phyloP scores from a whole-genome alignment of 306 rosid genomes.

The Rosa persica region DNA sequence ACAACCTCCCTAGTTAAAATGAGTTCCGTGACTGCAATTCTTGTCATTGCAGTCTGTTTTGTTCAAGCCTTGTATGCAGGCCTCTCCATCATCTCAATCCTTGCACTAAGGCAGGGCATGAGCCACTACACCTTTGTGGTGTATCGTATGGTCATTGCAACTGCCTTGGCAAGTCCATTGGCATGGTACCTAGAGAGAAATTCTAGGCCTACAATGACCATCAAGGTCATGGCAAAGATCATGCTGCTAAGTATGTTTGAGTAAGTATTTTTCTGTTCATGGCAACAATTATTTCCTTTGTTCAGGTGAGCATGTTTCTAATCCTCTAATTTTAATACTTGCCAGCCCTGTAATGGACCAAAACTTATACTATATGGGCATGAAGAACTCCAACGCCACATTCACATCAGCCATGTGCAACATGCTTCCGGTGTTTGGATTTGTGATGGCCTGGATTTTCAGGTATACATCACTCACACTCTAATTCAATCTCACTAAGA shows the following conservation, averaged over 20 bases:
- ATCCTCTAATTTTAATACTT: background rate
- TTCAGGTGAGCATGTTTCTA: background rate
- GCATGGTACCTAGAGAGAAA: background rate
- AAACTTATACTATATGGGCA: background rate
- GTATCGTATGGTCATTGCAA: background rate
- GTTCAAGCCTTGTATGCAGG: background rate
- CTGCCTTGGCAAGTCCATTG: background rate
- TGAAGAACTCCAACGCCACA: background rate
- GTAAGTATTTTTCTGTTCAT: background rate
- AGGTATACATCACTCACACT: background rate
- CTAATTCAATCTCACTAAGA: background rate
- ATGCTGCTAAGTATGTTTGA: background rate
- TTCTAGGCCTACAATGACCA: background rate
- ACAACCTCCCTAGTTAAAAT: too few relatives aligned
- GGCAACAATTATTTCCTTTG: background rate
- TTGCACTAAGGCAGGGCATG: background rate
- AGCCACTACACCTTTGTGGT: background rate
- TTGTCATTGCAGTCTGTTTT: background rate
- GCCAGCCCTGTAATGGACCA: background rate
- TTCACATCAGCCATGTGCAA: background rate
- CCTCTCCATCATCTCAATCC: background rate
- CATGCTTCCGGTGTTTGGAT: background rate
- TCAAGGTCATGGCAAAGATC: background rate
- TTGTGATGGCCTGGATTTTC: background rate
- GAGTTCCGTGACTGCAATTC: background rate